Percentiles rank a stretch among this genome's conserved stretches.
These are phyloP conservation scores for Erysiphe pulchra DNA, from an alignment of 2,329 filamentous ascomycete genomes.

Conservation along the genomic window DNA sequence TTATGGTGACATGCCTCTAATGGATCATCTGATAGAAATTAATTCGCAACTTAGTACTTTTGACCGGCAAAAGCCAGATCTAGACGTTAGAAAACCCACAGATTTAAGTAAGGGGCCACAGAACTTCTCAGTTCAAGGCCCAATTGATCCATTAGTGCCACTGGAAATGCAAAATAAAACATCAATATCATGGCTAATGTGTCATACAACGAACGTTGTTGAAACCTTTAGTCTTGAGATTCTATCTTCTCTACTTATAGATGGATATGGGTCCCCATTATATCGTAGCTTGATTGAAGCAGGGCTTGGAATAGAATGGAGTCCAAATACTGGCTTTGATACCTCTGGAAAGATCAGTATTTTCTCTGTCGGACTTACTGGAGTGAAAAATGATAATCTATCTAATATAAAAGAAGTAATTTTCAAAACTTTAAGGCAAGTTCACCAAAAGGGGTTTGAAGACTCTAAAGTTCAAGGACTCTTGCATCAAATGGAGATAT, in stretches of 20 bases:
- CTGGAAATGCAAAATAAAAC: constrained; percentile 79
- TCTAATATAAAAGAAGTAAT: constrained; percentile 51
- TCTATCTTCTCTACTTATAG: constrained; percentile 61
- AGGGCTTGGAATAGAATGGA: constrained; percentile 78
- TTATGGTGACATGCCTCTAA: constrained; percentile 76
- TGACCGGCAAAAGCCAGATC: constrained; percentile 40
- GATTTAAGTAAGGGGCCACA: constrained; percentile 39
- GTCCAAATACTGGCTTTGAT: constrained; percentile 83
- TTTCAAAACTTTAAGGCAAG: constrained; percentile 43
- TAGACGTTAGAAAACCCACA: constrained; percentile 52
- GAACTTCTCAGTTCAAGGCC: constrained; percentile 48
- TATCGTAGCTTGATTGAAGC: constrained; percentile 75
- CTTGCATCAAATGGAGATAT: constrained; percentile 80
- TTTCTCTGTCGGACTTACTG: constrained; percentile 75
- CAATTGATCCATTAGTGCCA: constrained; percentile 66
- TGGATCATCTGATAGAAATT: constrained; percentile 56
- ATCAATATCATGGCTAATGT: constrained; percentile 77
- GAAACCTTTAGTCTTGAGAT: constrained; percentile 75
- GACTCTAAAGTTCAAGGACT: constrained; percentile 78
- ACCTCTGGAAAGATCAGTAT: constrained; percentile 50
- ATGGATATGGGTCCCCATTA: constrained; percentile 84
- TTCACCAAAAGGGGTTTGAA: constrained; percentile 56
- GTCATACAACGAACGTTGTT: constrained; percentile 55
- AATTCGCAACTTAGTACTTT: constrained; percentile 51
- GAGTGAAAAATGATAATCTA: constrained; percentile 62